Conservation (phyloP, 441 rosid genomes). For the Raphanus hybrid region DNA sequence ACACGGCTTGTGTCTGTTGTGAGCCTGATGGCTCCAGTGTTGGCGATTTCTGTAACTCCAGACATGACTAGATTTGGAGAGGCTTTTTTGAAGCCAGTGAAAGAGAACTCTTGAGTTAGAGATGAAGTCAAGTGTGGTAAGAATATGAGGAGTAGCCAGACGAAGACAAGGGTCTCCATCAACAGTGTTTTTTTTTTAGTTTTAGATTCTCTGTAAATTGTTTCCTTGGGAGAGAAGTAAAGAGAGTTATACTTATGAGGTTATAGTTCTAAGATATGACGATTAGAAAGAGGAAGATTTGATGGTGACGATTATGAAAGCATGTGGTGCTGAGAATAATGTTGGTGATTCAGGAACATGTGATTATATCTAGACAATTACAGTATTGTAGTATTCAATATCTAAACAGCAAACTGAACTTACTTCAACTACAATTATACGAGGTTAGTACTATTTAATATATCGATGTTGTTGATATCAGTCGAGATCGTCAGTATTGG, state of each 20-base stretch:
- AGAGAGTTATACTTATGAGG: neutral
- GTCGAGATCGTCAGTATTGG: conserved; percentile 21
- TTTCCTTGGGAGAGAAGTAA: conserved; percentile 29
- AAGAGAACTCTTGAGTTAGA: conserved; percentile 52
- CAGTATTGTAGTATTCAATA: neutral
- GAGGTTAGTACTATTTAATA: conserved; percentile 27
- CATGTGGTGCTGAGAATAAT: conserved; percentile 37
- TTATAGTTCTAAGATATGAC: conserved; percentile 18
- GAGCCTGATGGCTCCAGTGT: conserved; percentile 62
- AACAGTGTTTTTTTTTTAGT: neutral
- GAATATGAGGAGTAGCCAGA: conserved; percentile 45
- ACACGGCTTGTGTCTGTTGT: conserved; percentile 57
- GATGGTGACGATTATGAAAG: conserved; percentile 14
- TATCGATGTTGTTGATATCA: conserved; percentile 15
- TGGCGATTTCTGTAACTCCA: conserved; percentile 59
- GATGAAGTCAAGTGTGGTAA: conserved; percentile 49
- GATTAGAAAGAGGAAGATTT: neutral
- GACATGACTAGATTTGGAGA: conserved; percentile 50
- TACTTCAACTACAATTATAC: conserved; percentile 14
- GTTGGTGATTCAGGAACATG: conserved; percentile 37
- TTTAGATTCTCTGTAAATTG: neutral
- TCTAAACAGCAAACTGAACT: neutral
- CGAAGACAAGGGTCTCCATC: conserved; percentile 42
- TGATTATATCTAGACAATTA: conserved; percentile 24
- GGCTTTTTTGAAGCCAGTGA: conserved; percentile 55